Base-by-base conservation (phyloP, 73 alveolate species). In the Blepharisma stoltei region DNA sequence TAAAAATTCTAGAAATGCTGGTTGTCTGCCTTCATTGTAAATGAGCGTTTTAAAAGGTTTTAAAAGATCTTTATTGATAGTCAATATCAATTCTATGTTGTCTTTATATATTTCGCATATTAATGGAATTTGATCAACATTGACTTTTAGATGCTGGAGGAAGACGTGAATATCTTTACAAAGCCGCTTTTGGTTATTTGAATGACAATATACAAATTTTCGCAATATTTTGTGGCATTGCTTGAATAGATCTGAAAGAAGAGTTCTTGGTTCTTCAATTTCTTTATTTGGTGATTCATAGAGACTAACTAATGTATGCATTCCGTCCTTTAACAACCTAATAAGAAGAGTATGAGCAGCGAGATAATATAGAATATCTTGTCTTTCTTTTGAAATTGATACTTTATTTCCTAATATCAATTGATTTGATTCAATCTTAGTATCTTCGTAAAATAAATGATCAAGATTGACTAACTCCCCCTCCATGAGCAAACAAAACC, bases 101-200 rank as follows among this genome's bases (percentile, higher is more conserved):
- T 84, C 85, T 54, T 52, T 79, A 49, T 38, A 84, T n/a, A 84
- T 84, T 55, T 84, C 92, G 45, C 92, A 84, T 3, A 84, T 81
- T n/a, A 84, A 52, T 41, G 76, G 77, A 11, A 84, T 60, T 82
- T 84, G 75, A 5, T 87, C 90, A 23, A 83, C 90, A 47, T 76
- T 82, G 7, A 78, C 50, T 37, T 78, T 71, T 50, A 83, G 21
- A 48, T 47, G 77, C n/a, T 76, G 43, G 23, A 78, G 53, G 25
- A 55, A 43, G 9, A 45, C 78, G 67, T 67, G 53, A 8, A 83
- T 23, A 6, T 60, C 45, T 18, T 83, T 25, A 37, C 48, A 50
- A 3, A 83, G 77, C 27, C 67, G 55, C 7, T 50, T 44, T 69
- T 83, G 54, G 68, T 73, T 78, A 43, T 83, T 80, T 27, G 81